These are phyloP conservation scores for Primulina eburnea DNA, from an alignment of 257 asterid genomes.

Conservation along the genomic window DNA sequence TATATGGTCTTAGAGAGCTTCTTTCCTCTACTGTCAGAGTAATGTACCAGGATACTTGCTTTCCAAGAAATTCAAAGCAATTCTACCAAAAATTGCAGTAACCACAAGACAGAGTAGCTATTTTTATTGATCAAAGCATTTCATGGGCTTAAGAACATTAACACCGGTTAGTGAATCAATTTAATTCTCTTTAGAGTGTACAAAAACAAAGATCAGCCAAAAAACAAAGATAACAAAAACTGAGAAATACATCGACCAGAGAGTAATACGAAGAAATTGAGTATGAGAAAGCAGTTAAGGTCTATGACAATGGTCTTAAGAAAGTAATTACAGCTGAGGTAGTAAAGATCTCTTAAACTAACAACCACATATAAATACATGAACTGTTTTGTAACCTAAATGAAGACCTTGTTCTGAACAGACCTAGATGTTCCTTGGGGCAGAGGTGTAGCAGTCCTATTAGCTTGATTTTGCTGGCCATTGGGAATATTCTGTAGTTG, in stretches of 20 bases:
- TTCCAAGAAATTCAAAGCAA: slow-evolving; percentile 22
- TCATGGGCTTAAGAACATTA: slow-evolving; percentile 17
- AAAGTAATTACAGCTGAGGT: slow-evolving; percentile 53
- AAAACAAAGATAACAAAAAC: slow-evolving; percentile 24
- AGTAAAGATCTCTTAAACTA: slow-evolving; percentile 34
- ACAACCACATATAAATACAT: slow-evolving; percentile 54
- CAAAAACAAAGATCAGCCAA: slow-evolving; percentile 22
- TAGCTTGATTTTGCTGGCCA: slow-evolving; percentile 68
- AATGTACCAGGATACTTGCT: slow-evolving; percentile 1
- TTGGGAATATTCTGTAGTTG: slow-evolving; percentile 53
- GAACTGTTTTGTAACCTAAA: slow-evolving; percentile 54
- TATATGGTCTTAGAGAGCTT: slow-evolving; percentile 18
- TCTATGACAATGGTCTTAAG: slow-evolving; percentile 23
- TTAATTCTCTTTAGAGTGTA: slow-evolving; percentile 12
- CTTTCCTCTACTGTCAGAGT: slow-evolving; percentile 10
- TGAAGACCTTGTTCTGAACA: slow-evolving; percentile 86
- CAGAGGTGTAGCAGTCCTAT: slow-evolving; percentile 63
- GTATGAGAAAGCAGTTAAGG: slow-evolving; percentile 39
- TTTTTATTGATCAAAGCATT: slow-evolving; percentile 18
- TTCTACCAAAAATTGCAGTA: slow-evolving; percentile 10
- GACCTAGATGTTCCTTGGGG: slow-evolving; percentile 99
- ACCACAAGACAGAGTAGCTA: slow-evolving; percentile 20
- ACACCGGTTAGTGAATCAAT: slow-evolving; percentile 19
- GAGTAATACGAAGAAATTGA: slow-evolving; percentile 30
- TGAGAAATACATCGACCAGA: slow-evolving; percentile 39